Percentiles rank a stretch among this genome's conserved stretches.
Conservation (phyloP, 2,329 filamentous ascomycete genomes). For the Arthroderma uncinatum region DNA sequence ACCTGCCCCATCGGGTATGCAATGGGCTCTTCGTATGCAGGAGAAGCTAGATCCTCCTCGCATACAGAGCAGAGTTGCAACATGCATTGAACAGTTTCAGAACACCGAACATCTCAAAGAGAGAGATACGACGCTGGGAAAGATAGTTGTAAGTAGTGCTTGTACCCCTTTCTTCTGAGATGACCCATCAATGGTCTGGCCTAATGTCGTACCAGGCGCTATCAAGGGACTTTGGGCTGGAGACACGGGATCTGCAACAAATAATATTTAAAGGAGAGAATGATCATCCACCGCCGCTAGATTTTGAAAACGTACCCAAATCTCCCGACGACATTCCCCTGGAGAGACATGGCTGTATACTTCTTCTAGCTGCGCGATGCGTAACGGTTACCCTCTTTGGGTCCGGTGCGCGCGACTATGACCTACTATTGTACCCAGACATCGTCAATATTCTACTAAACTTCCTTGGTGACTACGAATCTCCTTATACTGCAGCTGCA, state of each 20-base stretch:
- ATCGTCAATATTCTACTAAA: slow-evolving; percentile 42
- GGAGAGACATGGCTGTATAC: slow-evolving; percentile 44
- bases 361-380: slow-evolving; percentile 44
- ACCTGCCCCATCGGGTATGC: slow-evolving; percentile 29
- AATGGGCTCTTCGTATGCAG: slow-evolving; percentile 42
- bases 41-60: slow-evolving; percentile 45
- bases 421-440: slow-evolving; percentile 43
- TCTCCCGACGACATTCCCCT: slow-evolving; percentile 45
- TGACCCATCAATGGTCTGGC: not conserved
- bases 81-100: slow-evolving; percentile 38
- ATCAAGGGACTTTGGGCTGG: slow-evolving; percentile 44
- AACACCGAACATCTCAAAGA: slow-evolving; percentile 40
- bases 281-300: slow-evolving; percentile 34
- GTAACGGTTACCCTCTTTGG: slow-evolving; percentile 41
- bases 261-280: slow-evolving; percentile 32
- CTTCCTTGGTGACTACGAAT: slow-evolving; percentile 38
- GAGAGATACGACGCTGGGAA: slow-evolving; percentile 46
- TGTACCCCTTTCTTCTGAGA: not conserved
- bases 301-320: slow-evolving; percentile 46
- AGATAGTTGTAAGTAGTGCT: slow-evolving; percentile 38
- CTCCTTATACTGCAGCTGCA: slow-evolving; percentile 20
- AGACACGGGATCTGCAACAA: slow-evolving; percentile 38
- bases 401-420: slow-evolving; percentile 26
- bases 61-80: slow-evolving; percentile 19
- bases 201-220: slow-evolving; percentile 31